Evolutionary conservation across 176 grass and related monocot species (phyloP), one percentile per base, ranked within the genome.

Genomic region (Carex parvula): DNA sequence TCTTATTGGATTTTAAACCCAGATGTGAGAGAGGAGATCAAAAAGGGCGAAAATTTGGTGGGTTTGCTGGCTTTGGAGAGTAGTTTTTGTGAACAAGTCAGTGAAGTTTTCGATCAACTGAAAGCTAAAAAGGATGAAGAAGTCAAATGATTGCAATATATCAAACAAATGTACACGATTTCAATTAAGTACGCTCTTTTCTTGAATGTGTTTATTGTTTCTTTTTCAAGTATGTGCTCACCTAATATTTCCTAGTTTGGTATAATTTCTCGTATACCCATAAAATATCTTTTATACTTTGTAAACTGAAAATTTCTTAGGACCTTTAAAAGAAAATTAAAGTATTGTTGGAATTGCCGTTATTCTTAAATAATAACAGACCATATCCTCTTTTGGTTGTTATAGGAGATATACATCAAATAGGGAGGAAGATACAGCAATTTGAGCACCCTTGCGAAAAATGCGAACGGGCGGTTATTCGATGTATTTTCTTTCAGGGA

Each of bases 1-100:
- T 94, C 89, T 4, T 88, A 91, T 75, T 77, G 92, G 62, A 87
- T 91, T 78, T 84, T 98, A 82, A 94, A 91, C n/a, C 59, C 83
- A 2, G 95, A 90, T 66, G 52, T 91, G 53, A 64, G 80, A 3
- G 80, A 93, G 69, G 92, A 93, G 24, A 32, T 91, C 59, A 91
- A 52, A 29, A 87, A 70, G 42, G 33, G 76, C 0, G 88, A 85
- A 67, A 32, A 81, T 61, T 82, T 87, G 29, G 83, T 87, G 20
- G 86, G 42, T 16, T 84, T 84, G 65, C 77, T 98, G 1, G 88
- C 88, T 52, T 56, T 44, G 0, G 95, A 98, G 72, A 92, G 86
- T 0, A 86, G 87, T 29, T 73, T 85, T 50, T 94, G 86, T 7
- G 72, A 85, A 50, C 89, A 70, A 18, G 60, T 95, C 9, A 46